Percentiles rank a stretch among this genome's conserved stretches.
These are phyloP conservation scores for Ramularia collo-cygni DNA, from an alignment of 2,329 filamentous ascomycete species.

Conservation along the genomic window DNA sequence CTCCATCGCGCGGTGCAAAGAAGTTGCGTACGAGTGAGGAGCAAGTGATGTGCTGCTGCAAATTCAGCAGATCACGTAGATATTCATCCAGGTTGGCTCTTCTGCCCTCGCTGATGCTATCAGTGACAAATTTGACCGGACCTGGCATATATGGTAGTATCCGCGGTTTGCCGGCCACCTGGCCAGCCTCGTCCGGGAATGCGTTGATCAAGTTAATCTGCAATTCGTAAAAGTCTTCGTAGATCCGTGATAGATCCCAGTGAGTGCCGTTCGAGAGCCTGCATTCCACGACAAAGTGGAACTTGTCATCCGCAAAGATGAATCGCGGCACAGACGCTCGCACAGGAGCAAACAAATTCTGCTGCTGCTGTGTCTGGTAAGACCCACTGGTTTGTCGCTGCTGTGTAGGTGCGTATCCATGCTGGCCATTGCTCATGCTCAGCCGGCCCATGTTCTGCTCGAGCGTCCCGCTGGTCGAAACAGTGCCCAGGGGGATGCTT, in stretches of 20 bases:
- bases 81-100: constrained; percentile 92
- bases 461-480: constrained; percentile 43
- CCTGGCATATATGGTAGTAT: constrained; percentile 96
- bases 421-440: constrained; percentile 56
- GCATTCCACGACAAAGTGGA: constrained; percentile 96
- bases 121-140: constrained; percentile 95
- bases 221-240: constrained; percentile 98
- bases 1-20: constrained; percentile 81
- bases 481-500: constrained; percentile 87
- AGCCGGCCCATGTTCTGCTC: constrained; percentile 63
- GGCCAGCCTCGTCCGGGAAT: constrained; percentile 88
- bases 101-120: constrained; percentile 88
- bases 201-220: constrained; percentile 89
- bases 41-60: constrained; percentile 76
- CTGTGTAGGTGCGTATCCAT: constrained; percentile 24
- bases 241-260: constrained; percentile 91
- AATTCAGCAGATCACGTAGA: constrained; percentile 79
- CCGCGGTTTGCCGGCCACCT: constrained; percentile 65
- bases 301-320: constrained; percentile 94
- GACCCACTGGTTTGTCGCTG: constrained; percentile 25
- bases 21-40: constrained; percentile 82
- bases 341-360: constrained; percentile 60
- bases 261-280: constrained; percentile 81
- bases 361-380: constrained; percentile 39
- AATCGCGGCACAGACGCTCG: constrained; percentile 83